A percentile compares a stretch with the other conserved stretches of the same genome.
Evolutionary conservation across 1,284 basidiomycete species (phyloP).

Genomic region (Ustilago cynodontis): DNA sequence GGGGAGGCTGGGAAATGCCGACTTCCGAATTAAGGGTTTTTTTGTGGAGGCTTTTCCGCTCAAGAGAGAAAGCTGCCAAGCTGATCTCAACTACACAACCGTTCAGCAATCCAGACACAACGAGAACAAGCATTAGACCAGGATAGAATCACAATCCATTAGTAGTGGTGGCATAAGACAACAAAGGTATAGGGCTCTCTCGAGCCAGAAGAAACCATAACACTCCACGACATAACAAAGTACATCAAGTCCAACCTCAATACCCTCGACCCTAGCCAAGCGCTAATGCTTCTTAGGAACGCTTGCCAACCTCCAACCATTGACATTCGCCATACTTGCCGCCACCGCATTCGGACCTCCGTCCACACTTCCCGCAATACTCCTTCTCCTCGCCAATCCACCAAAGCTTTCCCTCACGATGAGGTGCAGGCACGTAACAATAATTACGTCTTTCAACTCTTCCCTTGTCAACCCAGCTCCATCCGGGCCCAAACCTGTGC

Average conservation of each 20-base stretch:
- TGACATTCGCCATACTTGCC: slow-evolving; percentile 12
- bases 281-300: slow-evolving; percentile 39
- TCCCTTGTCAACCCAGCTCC: slow-evolving; percentile 76
- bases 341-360: neutral
- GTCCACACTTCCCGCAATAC: slow-evolving; percentile 74
- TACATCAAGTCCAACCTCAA: too few relatives aligned
- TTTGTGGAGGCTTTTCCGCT: slow-evolving; percentile 16
- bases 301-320: slow-evolving; percentile 44
- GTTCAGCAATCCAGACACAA: too few relatives aligned
- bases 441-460: slow-evolving; percentile 92
- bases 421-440: slow-evolving; percentile 89
- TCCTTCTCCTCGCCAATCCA: slow-evolving; percentile 78
- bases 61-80: too few relatives aligned
- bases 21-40: neutral
- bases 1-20: slow-evolving; percentile 3
- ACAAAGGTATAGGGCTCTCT: neutral
- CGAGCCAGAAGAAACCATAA: neutral
- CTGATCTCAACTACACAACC: too few relatives aligned
- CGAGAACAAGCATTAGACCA: too few relatives aligned
- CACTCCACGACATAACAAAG: neutral
- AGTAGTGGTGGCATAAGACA: neutral
- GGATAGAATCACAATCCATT: neutral
- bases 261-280: neutral
- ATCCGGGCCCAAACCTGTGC: slow-evolving; percentile 58
- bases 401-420: slow-evolving; percentile 92